Percentiles rank a stretch among this genome's conserved stretches.
These are phyloP conservation scores for Paecilomyces variotii DNA, from an alignment of 2,329 filamentous ascomycete species.

Conservation along the genomic window DNA sequence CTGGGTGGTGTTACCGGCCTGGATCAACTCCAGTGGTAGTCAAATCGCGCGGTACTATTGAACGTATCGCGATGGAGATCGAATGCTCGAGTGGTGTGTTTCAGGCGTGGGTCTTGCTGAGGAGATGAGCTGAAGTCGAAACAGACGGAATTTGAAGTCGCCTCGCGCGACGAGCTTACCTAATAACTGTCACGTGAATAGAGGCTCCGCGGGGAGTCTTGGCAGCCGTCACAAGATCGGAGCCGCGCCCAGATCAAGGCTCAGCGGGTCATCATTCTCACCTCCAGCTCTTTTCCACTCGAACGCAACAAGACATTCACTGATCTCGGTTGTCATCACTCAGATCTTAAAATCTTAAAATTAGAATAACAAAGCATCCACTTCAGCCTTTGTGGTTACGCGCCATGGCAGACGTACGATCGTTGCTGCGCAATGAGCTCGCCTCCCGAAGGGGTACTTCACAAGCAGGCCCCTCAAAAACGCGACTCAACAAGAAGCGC, in stretches of 20 bases:
- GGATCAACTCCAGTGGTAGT: neutral
- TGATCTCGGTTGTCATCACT: neutral
- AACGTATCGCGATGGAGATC: neutral
- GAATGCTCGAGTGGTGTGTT: neutral
- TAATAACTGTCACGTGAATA: conserved; percentile 6
- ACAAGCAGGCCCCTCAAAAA: conserved; percentile 33
- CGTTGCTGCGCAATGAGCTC: conserved; percentile 70
- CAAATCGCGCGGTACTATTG: neutral
- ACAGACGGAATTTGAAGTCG: conserved; percentile 3
- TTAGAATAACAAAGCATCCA: neutral
- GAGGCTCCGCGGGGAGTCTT: conserved; percentile 14
- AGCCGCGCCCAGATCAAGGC: neutral
- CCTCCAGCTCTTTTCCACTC: neutral
- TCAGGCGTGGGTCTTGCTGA: neutral
- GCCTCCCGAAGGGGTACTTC: conserved; percentile 64
- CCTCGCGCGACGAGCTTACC: conserved; percentile 2
- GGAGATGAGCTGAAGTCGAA: conserved; percentile 5
- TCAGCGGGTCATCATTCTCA: neutral
- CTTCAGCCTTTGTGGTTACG: conserved; percentile 1
- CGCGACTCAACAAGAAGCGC: conserved; percentile 44
- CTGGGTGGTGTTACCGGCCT: conserved; percentile 1
- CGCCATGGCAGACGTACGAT: conserved; percentile 68
- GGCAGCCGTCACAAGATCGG: conserved; percentile 11
- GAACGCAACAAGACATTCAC: neutral
- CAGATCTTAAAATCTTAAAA: too few relatives aligned